A percentile compares a stretch with the other conserved stretches of the same genome.
These are phyloP conservation scores for Capsicum chinense DNA, from an alignment of 257 asterid species.

Conservation along the genomic window DNA sequence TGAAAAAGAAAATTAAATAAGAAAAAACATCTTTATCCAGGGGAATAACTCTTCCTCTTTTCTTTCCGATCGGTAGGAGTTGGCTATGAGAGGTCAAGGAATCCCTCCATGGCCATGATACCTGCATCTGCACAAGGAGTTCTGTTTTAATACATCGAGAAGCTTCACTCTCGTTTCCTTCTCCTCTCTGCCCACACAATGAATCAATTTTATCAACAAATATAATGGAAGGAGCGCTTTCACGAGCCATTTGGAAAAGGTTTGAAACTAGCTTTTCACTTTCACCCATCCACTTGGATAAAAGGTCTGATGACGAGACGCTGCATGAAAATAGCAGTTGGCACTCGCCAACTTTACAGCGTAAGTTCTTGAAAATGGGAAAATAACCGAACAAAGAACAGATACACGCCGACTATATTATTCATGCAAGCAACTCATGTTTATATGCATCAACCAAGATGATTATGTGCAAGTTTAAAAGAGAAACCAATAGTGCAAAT, in stretches of 20 bases:
- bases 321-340: constrained; percentile 69
- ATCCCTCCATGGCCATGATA: neutral
- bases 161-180: constrained; percentile 99
- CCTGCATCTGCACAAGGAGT: constrained; percentile 99
- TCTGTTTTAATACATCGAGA: constrained; percentile 97
- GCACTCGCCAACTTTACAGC: constrained; percentile 61
- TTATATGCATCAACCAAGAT: neutral
- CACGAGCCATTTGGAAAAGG: constrained; percentile 97
- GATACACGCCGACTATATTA: neutral
- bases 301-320: constrained; percentile 93
- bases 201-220: constrained; percentile 96
- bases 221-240: constrained; percentile 91
- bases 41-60: neutral
- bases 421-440: neutral
- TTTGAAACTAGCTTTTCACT: constrained; percentile 98
- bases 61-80: neutral
- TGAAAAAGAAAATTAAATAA: constrained; percentile 35
- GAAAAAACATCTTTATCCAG: neutral
- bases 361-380: constrained; percentile 36
- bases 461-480: neutral
- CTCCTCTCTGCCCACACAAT: constrained; percentile 91
- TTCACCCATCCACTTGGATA: constrained; percentile 99
- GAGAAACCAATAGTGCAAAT: neutral
- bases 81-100: neutral
- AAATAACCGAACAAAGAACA: neutral